Evolutionary conservation across 2,329 filamentous ascomycete species (phyloP), one percentile per base, ranked within the genome.

Genomic region (Colletotrichum incanum): DNA sequence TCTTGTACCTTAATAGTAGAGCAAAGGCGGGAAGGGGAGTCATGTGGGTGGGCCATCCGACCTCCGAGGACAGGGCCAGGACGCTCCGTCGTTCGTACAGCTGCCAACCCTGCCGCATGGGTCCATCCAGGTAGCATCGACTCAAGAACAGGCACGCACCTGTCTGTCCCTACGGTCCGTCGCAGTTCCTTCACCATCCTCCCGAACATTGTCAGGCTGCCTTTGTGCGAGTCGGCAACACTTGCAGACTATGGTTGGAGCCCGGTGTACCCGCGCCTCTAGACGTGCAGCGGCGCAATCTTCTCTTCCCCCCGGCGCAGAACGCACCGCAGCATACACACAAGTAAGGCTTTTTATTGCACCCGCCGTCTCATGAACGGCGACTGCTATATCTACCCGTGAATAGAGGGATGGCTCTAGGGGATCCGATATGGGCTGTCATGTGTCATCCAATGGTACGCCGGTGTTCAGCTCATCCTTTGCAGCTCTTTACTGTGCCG

Each of bases 31-130:
- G 26, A 56, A 23, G 41, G 28, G 37, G 55, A 37, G 23, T 45
- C 37, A 37, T 70, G 54, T 66, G 26, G 16, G 54, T 70, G 62
- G 62, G 67, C 23, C n/a, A 23, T 59, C 62, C 54, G 62, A 54
- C 45, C 18, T 43, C 67, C 54, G 37, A 66, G 12, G 60, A 28
- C 60, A 49, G n/a, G 37, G 26, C 45, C 54, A 54, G 45, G 37
- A 54, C 39, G 34, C 34, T 31, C 47, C n/a, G 49, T 28, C 39
- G 64, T 52, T 18, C 43, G 45, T 6, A 58, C 39, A 56, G 37
- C 62, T 65, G 39, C n/a, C 59, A 64, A 50, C 66, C 49, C 26
- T 20, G 39, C 31, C 23, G 59, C 49, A 56, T 64, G 8, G 23
- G 37, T 31, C 34, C 26, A 34, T 31, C 61, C 23, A 54, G 61